Base-by-base conservation (phyloP, 805 yeast species). In the Yamadazyma sp. region DNA sequence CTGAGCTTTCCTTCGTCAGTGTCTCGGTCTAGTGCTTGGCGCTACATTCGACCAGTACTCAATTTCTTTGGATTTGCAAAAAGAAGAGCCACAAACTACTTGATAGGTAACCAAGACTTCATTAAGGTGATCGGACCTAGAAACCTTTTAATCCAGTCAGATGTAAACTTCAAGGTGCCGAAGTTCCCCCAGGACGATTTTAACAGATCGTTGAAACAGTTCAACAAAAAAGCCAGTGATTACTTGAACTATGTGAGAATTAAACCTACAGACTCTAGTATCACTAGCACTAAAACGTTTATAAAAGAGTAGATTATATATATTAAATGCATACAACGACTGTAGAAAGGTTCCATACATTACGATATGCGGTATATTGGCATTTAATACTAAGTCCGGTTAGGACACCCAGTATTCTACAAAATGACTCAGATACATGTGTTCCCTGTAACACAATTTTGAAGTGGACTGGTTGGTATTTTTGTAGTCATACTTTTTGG, bases 71-170 rank as follows among this genome's bases (percentile, higher is more conserved):
- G 35, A 2, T n/a, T 28, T 5, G 5, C 14, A 8, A 28, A 18
- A 23, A 28, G 7, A 10, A 35, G 32, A 18, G 16, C 37, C 7
- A 34, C 36, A 13, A 50, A 46, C 27, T 49, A 40, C 32, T 31
- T 51, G 38, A 42, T 53, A 11, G 70, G 67, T 1, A 70, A 64
- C 43, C 68, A 68, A 8, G 62, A 63, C 12, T 79, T 71, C 42
- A 67, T 79, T 23, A 70, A 64, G 24, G 60, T 80, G 3, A 53
- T 64, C 9, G 86, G 86, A 0, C 84, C 84, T 8, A 63, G 82
- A 30, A 67, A 66, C 17, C 40, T 77, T 3, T 53, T 77, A 37
- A 49, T 77, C 4, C 79, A 75, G 43, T 68, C 78, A 3, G 72
- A 65, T 21, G 49, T 66, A 3, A 60, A 52, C 2, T 44, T 39